These are phyloP conservation scores for Phylloporus sp. DNA, from an alignment of 768 basidiomycete species.

Conservation along the genomic window DNA sequence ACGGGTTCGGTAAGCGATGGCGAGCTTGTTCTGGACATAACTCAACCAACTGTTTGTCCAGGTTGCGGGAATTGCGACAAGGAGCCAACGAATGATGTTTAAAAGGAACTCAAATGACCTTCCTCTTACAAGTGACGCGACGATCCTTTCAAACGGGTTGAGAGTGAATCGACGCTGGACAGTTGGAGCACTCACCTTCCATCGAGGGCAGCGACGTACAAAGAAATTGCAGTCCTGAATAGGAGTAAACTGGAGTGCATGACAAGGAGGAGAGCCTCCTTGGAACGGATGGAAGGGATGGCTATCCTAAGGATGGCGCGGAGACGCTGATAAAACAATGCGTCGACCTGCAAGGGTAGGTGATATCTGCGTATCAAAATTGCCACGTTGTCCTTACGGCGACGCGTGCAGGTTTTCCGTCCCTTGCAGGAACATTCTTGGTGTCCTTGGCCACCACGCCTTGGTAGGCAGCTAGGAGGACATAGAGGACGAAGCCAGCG, in stretches of 20 bases:
- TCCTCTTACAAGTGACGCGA: slow-evolving; percentile 89
- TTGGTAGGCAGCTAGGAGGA: slow-evolving; percentile 57
- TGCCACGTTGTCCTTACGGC: slow-evolving; percentile 46
- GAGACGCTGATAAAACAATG: slow-evolving; percentile 81
- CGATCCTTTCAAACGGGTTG: slow-evolving; percentile 57
- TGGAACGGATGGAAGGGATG: slow-evolving; percentile 78
- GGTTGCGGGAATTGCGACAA: slow-evolving; percentile 89
- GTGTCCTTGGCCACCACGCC: slow-evolving; percentile 39
- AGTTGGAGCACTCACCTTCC: slow-evolving; percentile 57
- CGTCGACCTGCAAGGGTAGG: slow-evolving; percentile 62
- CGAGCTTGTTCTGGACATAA: slow-evolving; percentile 90
- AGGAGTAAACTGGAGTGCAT: slow-evolving; percentile 89
- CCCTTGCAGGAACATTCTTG: slow-evolving; percentile 17
- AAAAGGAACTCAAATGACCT: slow-evolving; percentile 70
- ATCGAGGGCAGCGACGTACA: slow-evolving; percentile 92
- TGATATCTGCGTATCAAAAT: not conserved
- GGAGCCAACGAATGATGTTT: slow-evolving; percentile 85
- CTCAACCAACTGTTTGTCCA: slow-evolving; percentile 92
- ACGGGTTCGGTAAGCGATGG: slow-evolving; percentile 82
- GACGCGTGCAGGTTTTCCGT: slow-evolving; percentile 52
- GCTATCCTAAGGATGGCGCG: slow-evolving; percentile 76
- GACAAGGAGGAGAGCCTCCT: slow-evolving; percentile 80
- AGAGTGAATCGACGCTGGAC: not conserved
- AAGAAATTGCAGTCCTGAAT: slow-evolving; percentile 83
- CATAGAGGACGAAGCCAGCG: slow-evolving; percentile 63